Evolutionary conservation across 1,284 basidiomycete genomes (phyloP), one percentile per base, ranked within the genome.

Genomic region (Bjerkandera adusta): DNA sequence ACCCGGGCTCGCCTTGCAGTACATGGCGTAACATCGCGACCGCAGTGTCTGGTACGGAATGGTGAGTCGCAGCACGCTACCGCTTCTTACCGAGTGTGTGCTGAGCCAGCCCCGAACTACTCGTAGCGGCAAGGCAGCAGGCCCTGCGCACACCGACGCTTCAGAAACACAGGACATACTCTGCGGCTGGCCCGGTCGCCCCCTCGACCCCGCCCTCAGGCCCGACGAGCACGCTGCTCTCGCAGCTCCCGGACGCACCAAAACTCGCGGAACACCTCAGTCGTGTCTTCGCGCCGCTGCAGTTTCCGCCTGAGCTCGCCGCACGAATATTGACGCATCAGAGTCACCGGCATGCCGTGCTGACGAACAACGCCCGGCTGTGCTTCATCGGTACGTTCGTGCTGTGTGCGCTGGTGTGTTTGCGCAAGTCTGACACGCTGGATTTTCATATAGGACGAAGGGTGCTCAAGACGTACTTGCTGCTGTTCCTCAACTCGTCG

Each of bases 301-400:
- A 77, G 42, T 91, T 91, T 61, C 78, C 85, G 5, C 68, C 71
- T 6, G 82, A 86, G 53, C 71, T 89, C 30, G 83, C 86, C 5
- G 70, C 72, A 53, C 78, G 87, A 49, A 75, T 88, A 57, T 68
- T 91, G 52, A 91, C 88, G 2, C 88, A 91, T 61, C 71, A 72
- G 4, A 88, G 85, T 65, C 87, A 88, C 62, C 73, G 71, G 40
- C 72, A 77, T 48, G 80, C 83, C 24, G 60, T 69, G 36, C 62
- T 78, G 45, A 84, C 86, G 2, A 85, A 89, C 62, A 90, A 89
- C 56, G 79, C 72, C 36, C 76, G 80, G 7, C 63, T 87, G 32
- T 70, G 76, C 27, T 91, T 91, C 57, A 72, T 89, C 35, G 87
- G 87, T 87, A 49, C 40, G 72, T 55, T 7, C 15, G n/a, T 15